Conservation (phyloP, 202 grass and related monocot genomes). For the Schoenoplectus triqueter region DNA sequence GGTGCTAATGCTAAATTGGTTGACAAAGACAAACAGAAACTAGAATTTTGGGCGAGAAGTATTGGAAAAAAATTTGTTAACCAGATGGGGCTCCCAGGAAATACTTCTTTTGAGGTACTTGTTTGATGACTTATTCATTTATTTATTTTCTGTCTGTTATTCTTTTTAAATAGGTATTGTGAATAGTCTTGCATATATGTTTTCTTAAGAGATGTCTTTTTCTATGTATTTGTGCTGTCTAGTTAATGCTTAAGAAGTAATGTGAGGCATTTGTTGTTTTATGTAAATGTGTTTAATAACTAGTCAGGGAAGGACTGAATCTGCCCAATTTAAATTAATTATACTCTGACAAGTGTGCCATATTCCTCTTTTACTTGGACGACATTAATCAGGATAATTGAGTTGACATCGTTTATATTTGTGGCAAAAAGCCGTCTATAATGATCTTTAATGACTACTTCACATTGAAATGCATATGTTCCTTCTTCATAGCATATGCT, state of each 20-base stretch:
- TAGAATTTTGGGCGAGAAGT: slow-evolving; percentile 25
- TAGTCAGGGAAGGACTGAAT: not conserved
- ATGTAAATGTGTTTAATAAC: not conserved
- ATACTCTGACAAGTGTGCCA: slow-evolving; percentile 1
- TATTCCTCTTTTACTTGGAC: not conserved
- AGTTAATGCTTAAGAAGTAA: slow-evolving; percentile 15
- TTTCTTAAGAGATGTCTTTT: not conserved
- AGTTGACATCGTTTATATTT: not conserved
- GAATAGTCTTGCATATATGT: slow-evolving; percentile 20
- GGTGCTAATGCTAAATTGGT: slow-evolving; percentile 37
- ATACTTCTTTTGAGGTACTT: slow-evolving; percentile 54
- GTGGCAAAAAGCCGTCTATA: not conserved
- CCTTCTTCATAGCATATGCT: not conserved
- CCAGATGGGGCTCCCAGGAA: slow-evolving; percentile 40
- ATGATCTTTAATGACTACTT: slow-evolving; percentile 6
- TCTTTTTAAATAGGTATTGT: slow-evolving; percentile 20
- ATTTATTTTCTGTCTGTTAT: slow-evolving; percentile 10
- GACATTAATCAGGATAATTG: too few species aligned
- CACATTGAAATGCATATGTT: not conserved
- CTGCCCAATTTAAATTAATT: slow-evolving; percentile 9
- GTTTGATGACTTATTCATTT: slow-evolving; percentile 30
- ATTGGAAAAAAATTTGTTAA: slow-evolving; percentile 41
- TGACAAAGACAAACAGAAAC: slow-evolving; percentile 24
- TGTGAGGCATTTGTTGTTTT: not conserved
- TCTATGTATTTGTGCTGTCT: not conserved